Evolutionary conservation across 305 asterid species (phyloP).

Genomic region (Fraxinus velutina): DNA sequence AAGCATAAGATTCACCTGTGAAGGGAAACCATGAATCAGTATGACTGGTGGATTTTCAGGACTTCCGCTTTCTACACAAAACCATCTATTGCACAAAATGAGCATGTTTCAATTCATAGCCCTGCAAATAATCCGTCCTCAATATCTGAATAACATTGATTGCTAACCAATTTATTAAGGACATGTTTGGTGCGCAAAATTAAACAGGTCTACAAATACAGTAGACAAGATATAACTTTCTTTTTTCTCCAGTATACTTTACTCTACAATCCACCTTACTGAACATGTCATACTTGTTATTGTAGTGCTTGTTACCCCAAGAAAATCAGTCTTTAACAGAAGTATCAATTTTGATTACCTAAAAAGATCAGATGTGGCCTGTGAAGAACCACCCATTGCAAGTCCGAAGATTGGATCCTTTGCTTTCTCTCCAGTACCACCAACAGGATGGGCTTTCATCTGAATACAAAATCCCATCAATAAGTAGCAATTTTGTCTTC

Average conservation of each 20-base stretch:
- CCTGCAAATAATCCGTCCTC: conserved; percentile 80
- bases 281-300: conserved; percentile 1
- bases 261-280: background rate
- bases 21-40: conserved; percentile 81
- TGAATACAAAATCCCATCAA: conserved; percentile 11
- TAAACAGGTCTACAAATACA: background rate
- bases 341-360: conserved; percentile 40
- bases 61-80: conserved; percentile 76
- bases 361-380: conserved; percentile 70
- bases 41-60: conserved; percentile 55
- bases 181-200: background rate
- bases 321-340: conserved; percentile 6
- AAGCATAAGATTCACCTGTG: conserved; percentile 53
- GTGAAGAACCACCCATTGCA: conserved; percentile 72
- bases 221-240: background rate
- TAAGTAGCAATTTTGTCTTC: background rate
- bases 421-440: conserved; percentile 84
- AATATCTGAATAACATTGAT: conserved; percentile 38
- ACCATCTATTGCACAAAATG: conserved; percentile 95
- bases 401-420: conserved; percentile 89
- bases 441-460: conserved; percentile 83
- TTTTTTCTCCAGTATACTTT: background rate
- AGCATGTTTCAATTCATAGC: conserved; percentile 67
- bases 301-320: background rate
- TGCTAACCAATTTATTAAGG: conserved; percentile 6